Evolutionary conservation across 2,329 filamentous ascomycete species (phyloP), one percentile per base, ranked within the genome.

Genomic region (Neodidymelliopsis sp.): DNA sequence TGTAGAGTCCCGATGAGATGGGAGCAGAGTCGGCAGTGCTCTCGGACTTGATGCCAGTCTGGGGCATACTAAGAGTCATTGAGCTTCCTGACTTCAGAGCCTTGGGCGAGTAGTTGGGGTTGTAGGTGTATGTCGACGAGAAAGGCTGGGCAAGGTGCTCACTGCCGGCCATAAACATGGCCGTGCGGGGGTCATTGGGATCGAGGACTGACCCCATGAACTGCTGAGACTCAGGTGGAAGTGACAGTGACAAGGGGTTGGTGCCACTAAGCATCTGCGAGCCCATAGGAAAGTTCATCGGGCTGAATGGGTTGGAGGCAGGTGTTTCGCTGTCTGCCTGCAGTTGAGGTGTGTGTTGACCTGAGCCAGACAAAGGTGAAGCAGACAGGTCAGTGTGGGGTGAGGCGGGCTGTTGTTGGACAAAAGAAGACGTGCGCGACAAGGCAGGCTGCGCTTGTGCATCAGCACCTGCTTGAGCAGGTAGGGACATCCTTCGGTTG

Each of bases 201-300:
- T 79, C 76, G 4, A 81, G 66, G 0, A 70, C 67, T 2, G 73
- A 70, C 12, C 77, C 79, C 5, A 84, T 69, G 13, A 84, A 69
- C 60, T 81, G 78, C 62, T 83, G 81, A 2, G 79, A 74, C 56
- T 84, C 78, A 4, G 76, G 66, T 16, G 82, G 80, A 16, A 84
- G 66, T 3, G 76, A 71, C 29, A 77, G 75, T 2, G 77, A 79
- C 43, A 84, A 71, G 8, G 79, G 79, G 30, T 73, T 73, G 34
- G 70, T 64, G 49, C 63, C 65, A 49, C 63, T 63, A 16, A 72
- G 31, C n/a, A 65, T 55, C 41, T 69, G 67, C 7, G 63, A 61
- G 18, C 49, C 55, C 18, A 63, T 57, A 5, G 70, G 59, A 29
- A 65, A 71, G 25, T 41, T 59, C 27, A 54, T 47, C 4, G 59